Percentiles rank a stretch among this genome's conserved stretches.
These are phyloP conservation scores for Alternaria sp. DNA, from an alignment of 2,329 filamentous ascomycete genomes.

Conservation along the genomic window DNA sequence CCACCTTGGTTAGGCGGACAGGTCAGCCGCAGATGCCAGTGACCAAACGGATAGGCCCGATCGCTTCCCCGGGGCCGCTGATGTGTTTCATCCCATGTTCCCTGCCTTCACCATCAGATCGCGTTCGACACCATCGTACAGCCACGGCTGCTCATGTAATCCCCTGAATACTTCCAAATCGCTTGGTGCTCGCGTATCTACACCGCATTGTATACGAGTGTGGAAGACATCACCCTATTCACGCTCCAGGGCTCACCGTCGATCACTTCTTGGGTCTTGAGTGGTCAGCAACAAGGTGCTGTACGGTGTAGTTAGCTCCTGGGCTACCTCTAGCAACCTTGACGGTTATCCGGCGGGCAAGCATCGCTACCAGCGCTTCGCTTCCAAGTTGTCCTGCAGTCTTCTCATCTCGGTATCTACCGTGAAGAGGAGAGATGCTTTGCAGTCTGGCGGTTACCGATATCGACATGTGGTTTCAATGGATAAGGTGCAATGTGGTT, in stretches of 20 bases:
- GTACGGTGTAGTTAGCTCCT: neutral
- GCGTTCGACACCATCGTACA: slow-evolving; percentile 16
- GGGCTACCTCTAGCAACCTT: slow-evolving; percentile 1
- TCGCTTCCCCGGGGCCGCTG: slow-evolving; percentile 17
- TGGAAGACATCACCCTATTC: neutral
- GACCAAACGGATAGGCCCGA: slow-evolving; percentile 21
- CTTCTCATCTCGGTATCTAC: neutral
- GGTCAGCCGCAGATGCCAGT: slow-evolving; percentile 10
- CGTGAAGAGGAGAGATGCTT: neutral
- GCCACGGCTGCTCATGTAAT: slow-evolving; percentile 8
- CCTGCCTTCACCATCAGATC: slow-evolving; percentile 16
- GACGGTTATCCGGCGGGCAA: neutral
- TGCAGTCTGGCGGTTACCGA: neutral
- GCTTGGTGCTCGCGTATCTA: slow-evolving; percentile 1
- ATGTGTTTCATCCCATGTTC: slow-evolving; percentile 21
- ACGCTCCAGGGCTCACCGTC: neutral
- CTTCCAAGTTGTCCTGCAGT: neutral
- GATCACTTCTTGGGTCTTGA: slow-evolving; percentile 8
- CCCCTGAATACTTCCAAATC: neutral
- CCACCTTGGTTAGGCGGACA: slow-evolving; percentile 13
- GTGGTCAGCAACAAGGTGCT: neutral
- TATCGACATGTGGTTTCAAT: neutral
- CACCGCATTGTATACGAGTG: slow-evolving; percentile 10
- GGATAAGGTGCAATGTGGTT: neutral
- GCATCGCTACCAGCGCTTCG: slow-evolving; percentile 6